Base-by-base conservation (phyloP, 176 grass and related monocot species). In the Eremochloa ophiuroides region DNA sequence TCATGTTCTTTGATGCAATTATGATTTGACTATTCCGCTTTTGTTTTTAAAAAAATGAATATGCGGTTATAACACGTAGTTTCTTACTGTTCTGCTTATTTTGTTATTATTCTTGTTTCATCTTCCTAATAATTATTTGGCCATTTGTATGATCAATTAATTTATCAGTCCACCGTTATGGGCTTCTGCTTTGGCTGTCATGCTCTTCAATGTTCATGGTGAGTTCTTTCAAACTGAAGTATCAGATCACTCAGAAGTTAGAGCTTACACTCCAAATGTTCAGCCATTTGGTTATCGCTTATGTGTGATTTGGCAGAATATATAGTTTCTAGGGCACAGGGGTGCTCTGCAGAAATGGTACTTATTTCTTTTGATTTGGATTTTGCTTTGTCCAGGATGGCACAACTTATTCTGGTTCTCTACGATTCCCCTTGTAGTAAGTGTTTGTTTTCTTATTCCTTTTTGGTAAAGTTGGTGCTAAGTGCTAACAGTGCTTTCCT, bases 201-300 rank as follows among this genome's bases (percentile, higher is more conserved):
- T 98, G 80, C 95, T 98, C 75, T 62, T 98, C 73, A 94, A 94
- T 81, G 83, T 98, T 91, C 58, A 86, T 60, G 90, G 95, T 98
- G 67, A 85, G 95, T 85, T 85, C n/a, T n/a, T n/a, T 63, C 4
- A 73, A 58, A 38, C 4, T 79, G 25, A 71, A 31, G 43, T 40
- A 40, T 43, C 38, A 37, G 13, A 11, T 62, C 15, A n/a, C 22
- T 15, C 4, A 26, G 17, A 83, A 65, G 39, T 15, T 14, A 60
- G 34, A 61, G 15, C 30, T 12, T 23, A 48, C 33, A 59, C 1
- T 16, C 50, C 31, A 67, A 31, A 7, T 51, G 41, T 18, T 13
- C 22, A 78, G 16, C 23, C 61, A 67, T 2, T 80, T 71, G 28
- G 27, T 28, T 77, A 29, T 18, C 38, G 20, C 77, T 33, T 4